A percentile compares a stretch with the other conserved stretches of the same genome.
These are phyloP conservation scores for Glarea lozoyensis DNA, from an alignment of 495 filamentous ascomycete genomes.

Conservation along the genomic window DNA sequence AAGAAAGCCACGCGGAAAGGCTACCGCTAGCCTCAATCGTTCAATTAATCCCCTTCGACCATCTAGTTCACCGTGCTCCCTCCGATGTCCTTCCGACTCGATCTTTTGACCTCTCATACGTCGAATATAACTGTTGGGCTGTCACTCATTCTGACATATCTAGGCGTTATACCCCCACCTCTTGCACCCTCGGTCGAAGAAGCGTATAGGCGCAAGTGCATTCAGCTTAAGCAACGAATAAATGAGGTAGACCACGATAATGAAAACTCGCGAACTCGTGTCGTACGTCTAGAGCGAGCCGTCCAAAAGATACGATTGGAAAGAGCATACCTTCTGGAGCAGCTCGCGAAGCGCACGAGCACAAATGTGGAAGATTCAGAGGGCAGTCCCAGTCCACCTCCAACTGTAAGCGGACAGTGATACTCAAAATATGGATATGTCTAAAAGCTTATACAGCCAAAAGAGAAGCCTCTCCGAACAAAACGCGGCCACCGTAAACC, in stretches of 20 bases:
- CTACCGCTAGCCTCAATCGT: too few species aligned
- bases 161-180: constrained; percentile 36
- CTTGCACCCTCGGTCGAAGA: constrained; percentile 92
- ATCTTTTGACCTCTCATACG: too few species aligned
- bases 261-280: constrained; percentile 66
- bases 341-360: constrained; percentile 75
- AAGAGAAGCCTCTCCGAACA: constrained; percentile 81
- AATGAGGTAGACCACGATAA: constrained; percentile 85
- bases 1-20: too few species aligned
- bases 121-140: too few species aligned
- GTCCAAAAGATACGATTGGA: constrained; percentile 90
- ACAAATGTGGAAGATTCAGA: constrained; percentile 69
- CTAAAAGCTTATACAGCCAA: too few species aligned
- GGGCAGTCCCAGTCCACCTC: constrained; percentile 61
- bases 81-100: too few species aligned
- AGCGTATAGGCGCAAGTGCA: constrained; percentile 94
- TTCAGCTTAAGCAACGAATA: constrained; percentile 84
- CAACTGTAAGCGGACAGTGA: constrained; percentile 58
- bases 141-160: not conserved
- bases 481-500: constrained; percentile 67
- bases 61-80: too few species aligned
- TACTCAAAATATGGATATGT: too few species aligned
- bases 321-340: constrained; percentile 80
- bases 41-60: too few species aligned
- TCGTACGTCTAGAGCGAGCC: constrained; percentile 69